These are phyloP conservation scores for Naegleria lovaniensis DNA, from an alignment of 208 protist genomes.

Conservation along the genomic window DNA sequence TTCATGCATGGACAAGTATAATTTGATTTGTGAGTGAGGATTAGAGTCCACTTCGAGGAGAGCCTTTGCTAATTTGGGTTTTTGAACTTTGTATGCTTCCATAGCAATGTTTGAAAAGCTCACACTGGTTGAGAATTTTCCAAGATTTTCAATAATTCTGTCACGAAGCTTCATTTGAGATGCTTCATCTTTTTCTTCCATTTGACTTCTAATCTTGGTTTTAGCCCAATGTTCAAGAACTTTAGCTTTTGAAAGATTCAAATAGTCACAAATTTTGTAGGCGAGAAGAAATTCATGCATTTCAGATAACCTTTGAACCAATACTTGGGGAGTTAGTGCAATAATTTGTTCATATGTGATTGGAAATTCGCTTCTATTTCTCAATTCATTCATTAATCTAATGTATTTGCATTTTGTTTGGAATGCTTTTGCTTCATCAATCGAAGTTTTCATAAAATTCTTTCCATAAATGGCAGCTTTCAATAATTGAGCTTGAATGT, in stretches of 20 bases:
- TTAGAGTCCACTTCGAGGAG: neutral
- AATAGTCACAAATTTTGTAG: conserved; percentile 59
- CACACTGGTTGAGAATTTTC: conserved; percentile 40
- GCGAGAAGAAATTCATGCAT: conserved; percentile 73
- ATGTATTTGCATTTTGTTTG: conserved; percentile 63
- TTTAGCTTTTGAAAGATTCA: conserved; percentile 55
- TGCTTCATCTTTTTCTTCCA: neutral
- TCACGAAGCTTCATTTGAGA: neutral
- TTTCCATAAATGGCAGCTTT: conserved; percentile 82
- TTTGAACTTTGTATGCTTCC: conserved; percentile 8
- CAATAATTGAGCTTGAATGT: conserved; percentile 6
- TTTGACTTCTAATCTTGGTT: conserved; percentile 55
- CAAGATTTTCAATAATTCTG: neutral
- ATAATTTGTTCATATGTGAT: conserved; percentile 72
- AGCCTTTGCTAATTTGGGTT: conserved; percentile 15
- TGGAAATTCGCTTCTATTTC: conserved; percentile 62
- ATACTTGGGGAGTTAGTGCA: conserved; percentile 34
- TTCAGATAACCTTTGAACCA: conserved; percentile 55
- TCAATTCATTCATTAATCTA: conserved; percentile 72
- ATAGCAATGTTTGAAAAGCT: conserved; percentile 52
- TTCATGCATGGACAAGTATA: conserved; percentile 38
- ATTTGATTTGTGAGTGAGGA: conserved; percentile 32
- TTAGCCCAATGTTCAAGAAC: conserved; percentile 88
- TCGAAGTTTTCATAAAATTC: conserved; percentile 60
- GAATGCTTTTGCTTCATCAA: conserved; percentile 50